Conservation (phyloP, 805 yeast genomes). For the Saccharomycopsis sp. region DNA sequence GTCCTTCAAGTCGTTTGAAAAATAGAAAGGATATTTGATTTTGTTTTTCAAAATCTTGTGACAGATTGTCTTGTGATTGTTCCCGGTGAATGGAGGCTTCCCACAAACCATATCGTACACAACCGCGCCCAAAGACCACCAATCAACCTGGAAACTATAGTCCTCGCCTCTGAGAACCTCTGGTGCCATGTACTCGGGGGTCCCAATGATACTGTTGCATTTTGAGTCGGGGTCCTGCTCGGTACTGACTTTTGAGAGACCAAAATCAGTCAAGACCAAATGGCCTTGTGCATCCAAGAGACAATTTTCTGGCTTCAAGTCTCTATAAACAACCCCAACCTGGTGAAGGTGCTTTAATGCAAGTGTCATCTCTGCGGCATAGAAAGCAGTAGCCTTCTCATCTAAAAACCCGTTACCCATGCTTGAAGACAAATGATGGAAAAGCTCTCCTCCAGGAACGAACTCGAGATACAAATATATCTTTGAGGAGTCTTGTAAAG, state of each 20-base stretch:
- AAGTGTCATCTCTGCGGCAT: conserved; percentile 70
- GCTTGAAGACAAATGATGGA: conserved; percentile 38
- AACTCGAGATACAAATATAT: conserved; percentile 71
- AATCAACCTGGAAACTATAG: conserved; percentile 74
- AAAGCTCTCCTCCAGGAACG: conserved; percentile 84
- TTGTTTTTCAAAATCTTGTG: conserved; percentile 67
- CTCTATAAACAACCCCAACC: conserved; percentile 79
- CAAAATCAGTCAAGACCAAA: conserved; percentile 78
- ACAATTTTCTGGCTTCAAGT: conserved; percentile 85
- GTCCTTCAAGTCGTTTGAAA: conserved; percentile 75
- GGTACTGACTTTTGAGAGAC: conserved; percentile 53
- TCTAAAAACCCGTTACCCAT: conserved; percentile 33
- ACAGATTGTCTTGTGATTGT: conserved; percentile 62
- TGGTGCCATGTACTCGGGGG: conserved; percentile 86
- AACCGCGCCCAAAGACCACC: conserved; percentile 89
- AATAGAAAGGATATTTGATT: conserved; percentile 60
- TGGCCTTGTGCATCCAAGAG: conserved; percentile 71
- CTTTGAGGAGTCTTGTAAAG: conserved; percentile 72
- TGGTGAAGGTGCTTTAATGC: conserved; percentile 70
- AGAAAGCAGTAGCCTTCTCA: conserved; percentile 65
- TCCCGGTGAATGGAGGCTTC: conserved; percentile 83
- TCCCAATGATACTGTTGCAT: conserved; percentile 57
- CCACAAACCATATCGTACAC: conserved; percentile 75
- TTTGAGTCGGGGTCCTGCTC: conserved; percentile 32
- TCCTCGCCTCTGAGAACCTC: conserved; percentile 72